phyloP scores from a whole-genome alignment of 352 stramenopile species.

The Globisporangium radiosum region DNA sequence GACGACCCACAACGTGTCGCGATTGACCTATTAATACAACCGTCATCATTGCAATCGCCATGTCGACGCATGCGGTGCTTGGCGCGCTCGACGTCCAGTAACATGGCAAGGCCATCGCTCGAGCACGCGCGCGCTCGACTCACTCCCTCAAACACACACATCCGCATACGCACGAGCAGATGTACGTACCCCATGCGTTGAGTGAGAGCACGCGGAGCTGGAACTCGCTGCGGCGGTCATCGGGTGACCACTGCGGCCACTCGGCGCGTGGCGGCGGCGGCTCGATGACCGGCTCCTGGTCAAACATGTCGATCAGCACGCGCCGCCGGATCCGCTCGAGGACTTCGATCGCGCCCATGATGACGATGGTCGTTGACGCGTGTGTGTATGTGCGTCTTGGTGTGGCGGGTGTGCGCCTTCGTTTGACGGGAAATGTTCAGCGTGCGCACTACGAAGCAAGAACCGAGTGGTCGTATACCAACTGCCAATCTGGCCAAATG shows the following conservation, averaged over 20 bases:
- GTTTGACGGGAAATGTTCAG: too few relatives aligned
- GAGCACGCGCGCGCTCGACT: neutral
- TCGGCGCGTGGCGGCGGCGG: slow-evolving; percentile 28
- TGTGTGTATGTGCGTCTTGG: too few relatives aligned
- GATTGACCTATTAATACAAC: neutral
- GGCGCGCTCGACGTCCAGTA: neutral
- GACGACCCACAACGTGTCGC: neutral
- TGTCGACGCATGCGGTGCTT: neutral
- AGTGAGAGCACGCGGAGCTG: slow-evolving; percentile 61
- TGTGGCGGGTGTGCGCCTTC: too few relatives aligned
- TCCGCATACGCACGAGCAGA: neutral
- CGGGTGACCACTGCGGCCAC: slow-evolving; percentile 22
- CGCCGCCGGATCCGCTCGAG: slow-evolving; percentile 43
- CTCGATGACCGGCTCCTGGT: slow-evolving; percentile 44
- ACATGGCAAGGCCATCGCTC: too few relatives aligned
- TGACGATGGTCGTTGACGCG: neutral
- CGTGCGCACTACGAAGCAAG: too few relatives aligned
- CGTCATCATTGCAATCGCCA: neutral
- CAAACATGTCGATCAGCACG: slow-evolving; percentile 49
- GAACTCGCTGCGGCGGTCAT: slow-evolving; percentile 14
- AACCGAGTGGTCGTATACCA: too few relatives aligned
- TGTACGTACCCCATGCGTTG: slow-evolving; percentile 59
- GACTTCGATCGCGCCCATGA: slow-evolving; percentile 28
- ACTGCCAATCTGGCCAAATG: too few relatives aligned
- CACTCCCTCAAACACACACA: neutral